A percentile compares a stretch with the other conserved stretches of the same genome.
Evolutionary conservation across 768 basidiomycete species (phyloP).

Genomic region (Tylopilus subfusipes): DNA sequence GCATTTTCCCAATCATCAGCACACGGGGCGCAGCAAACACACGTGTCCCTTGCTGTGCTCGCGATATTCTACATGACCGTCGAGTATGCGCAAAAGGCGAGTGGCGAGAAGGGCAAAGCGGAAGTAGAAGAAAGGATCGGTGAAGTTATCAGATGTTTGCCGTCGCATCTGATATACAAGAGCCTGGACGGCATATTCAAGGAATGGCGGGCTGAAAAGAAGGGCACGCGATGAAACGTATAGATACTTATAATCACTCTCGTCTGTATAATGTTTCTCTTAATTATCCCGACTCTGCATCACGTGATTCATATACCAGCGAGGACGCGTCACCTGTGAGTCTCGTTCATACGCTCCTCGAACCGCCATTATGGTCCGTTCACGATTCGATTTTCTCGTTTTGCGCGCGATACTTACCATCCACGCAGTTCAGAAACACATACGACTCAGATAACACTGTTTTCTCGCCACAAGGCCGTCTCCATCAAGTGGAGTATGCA

Average conservation of each 20-base stretch:
- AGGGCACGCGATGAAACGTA: slow-evolving; percentile 47
- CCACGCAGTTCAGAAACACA: slow-evolving; percentile 79
- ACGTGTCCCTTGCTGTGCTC: slow-evolving; percentile 88
- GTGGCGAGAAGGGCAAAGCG: slow-evolving; percentile 59
- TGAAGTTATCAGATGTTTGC: slow-evolving; percentile 88
- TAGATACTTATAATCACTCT: slow-evolving; percentile 7
- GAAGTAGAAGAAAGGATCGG: slow-evolving; percentile 77
- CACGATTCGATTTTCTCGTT: background rate
- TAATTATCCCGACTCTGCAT: slow-evolving; percentile 4
- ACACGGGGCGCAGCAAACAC: slow-evolving; percentile 87
- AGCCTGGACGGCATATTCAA: slow-evolving; percentile 94
- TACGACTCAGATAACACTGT: slow-evolving; percentile 99
- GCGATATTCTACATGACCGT: slow-evolving; percentile 84
- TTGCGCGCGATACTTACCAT: slow-evolving; percentile 3
- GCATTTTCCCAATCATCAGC: slow-evolving; percentile 73
- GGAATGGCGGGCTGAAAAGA: slow-evolving; percentile 85
- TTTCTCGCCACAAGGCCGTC: slow-evolving; percentile 92
- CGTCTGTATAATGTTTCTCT: slow-evolving; percentile 1
- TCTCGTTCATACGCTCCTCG: slow-evolving; percentile 9
- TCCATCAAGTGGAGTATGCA: slow-evolving; percentile 98
- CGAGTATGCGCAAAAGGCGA: slow-evolving; percentile 75
- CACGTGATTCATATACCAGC: slow-evolving; percentile 26
- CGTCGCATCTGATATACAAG: slow-evolving; percentile 83
- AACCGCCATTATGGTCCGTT: slow-evolving; percentile 31
- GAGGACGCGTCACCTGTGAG: slow-evolving; percentile 34